Evolutionary conservation across 225 moss, liverwort and hornwort genomes (phyloP).

Genomic region (Asterella californica): DNA sequence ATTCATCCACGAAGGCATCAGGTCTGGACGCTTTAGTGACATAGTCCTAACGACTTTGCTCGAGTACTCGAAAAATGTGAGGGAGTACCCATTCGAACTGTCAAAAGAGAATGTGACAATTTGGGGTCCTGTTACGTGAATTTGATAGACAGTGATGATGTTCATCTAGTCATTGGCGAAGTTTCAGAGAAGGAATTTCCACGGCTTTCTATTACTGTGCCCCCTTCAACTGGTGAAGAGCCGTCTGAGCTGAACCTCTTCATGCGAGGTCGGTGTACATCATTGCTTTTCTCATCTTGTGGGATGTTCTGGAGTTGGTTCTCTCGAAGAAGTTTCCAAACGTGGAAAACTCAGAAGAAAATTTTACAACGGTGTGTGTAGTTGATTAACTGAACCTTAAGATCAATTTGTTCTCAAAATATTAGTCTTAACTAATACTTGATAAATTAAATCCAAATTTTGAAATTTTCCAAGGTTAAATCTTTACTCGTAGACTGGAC

Average conservation of each 20-base stretch:
- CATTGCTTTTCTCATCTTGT: neutral
- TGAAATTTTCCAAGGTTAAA: no score
- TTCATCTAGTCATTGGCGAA: neutral
- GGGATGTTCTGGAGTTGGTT: no score
- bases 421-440: no score
- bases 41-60: no score
- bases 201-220: neutral
- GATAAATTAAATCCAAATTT: no score
- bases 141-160: neutral
- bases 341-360: no score
- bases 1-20: neutral
- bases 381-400: no score
- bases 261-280: neutral
- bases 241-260: neutral
- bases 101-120: neutral
- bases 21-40: neutral
- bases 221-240: neutral
- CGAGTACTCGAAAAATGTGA: neutral
- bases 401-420: no score
- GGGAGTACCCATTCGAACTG: neutral
- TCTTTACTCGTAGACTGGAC: neutral
- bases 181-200: neutral
- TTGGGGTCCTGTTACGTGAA: neutral
- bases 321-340: no score
- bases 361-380: no score